Evolutionary conservation across 1,139 yeast species (phyloP), one percentile per base, ranked within the genome.

Genomic region (Yarrowia galli): DNA sequence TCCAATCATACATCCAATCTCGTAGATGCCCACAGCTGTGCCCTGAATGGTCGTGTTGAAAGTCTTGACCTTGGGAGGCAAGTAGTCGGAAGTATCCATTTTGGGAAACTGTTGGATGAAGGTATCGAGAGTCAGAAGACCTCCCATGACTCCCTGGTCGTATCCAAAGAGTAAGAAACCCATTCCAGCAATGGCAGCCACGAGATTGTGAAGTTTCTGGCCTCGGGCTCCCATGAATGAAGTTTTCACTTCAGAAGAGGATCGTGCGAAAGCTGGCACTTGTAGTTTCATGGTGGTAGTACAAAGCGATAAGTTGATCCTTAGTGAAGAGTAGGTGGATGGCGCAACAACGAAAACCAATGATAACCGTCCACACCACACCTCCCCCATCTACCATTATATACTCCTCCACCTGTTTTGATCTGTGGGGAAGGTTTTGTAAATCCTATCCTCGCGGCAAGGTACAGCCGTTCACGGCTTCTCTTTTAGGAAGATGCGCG

Each of bases 1-100:
- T 73, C 96, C 96, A 72, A 85, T 83, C 80, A 89, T 87, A 81
- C 93, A 89, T 32, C 96, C 96, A 68, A 90, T 77, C 76, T 89
- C 95, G 77, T 89, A 89, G 78, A 60, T 60, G 22, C 65, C 65
- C 43, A 65, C 38, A 70, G 69, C 35, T 66, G 65, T 60, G 22
- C 65, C 65, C 22, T 60, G 65, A 13, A 60, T 60, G 20, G 65
- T 60, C 6, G 65, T 60, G 53, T 60, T 60, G 42, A 38, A 45
- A 9, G 51, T 43, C 32, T 60, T 60, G 23, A 45, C 53, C 28
- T 28, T 15, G 0, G 49, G 51, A 32, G 65, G 43, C 32, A 60
- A 53, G 35, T 45, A 60, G 16, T 43, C 49, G 13, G 65, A 60
- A 10, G 64, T 38, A 25, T 69, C 66, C 74, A 72, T 79, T 75